Base-by-base conservation (phyloP, 495 filamentous ascomycete species). In the Penicillium daleae region DNA sequence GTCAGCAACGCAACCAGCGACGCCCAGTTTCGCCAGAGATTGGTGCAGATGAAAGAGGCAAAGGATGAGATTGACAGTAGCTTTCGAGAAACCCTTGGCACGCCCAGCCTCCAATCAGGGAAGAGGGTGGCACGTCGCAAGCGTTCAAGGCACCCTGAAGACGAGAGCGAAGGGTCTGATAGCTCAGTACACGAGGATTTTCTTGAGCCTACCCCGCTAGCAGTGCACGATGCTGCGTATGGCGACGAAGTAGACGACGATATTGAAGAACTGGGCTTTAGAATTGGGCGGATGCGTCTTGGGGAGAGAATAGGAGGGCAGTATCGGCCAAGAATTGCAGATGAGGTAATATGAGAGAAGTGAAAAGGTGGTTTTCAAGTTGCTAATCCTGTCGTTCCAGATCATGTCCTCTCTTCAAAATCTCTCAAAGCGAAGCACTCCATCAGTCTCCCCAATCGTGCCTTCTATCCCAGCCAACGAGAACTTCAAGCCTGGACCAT, bases 41-140 rank as follows among this genome's bases (percentile, higher is more conserved):
- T 91, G 17, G 85, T 84, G 5, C 83, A 89, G 64, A 85, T 90
- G 65, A 91, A 91, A 73, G 88, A 91, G 71, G 84, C 86, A 64
- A 86, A 89, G 59, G 87, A 87, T 24, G 80, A 80, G 1, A 68
- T 91, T 4, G 89, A 91, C 64, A 73, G 83, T 51, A 78, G 83
- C 56, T 74, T 91, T 7, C 83, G 88, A 10, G 40, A 46, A 46
- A 46, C 0, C 10, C 13, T 46, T 6, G 40, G 40, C 40, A 46
- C 40, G n/a, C 40, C 19, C 40, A 46, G 3, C 22, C 40, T 46
- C 12, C 40, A 46, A 46, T 19, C 71, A 69, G 83, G 27, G 82
- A 87, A 68, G 72, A 80, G 54, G 75, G 78, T 48, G 13, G 21
- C 42, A 31, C 49, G 17, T 27, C 24, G 24, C 15, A 59, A 58